Evolutionary conservation across 176 grass and related monocot species (phyloP).

Genomic region (Lolium rigidum): DNA sequence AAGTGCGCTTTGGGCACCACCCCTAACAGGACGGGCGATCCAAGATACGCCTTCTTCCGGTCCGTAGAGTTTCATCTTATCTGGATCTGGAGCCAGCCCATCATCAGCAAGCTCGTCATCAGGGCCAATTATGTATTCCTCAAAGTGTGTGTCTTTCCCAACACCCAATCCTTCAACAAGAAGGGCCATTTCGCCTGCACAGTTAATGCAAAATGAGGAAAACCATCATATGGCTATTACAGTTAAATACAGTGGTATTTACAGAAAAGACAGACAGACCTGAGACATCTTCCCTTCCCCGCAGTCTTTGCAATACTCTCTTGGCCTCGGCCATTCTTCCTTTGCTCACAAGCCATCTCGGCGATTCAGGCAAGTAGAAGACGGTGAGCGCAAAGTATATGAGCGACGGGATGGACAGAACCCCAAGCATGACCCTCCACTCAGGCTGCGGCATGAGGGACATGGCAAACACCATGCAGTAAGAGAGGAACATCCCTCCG

Average conservation of each 20-base stretch:
- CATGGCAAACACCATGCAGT: slow-evolving; percentile 97
- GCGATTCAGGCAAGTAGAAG: slow-evolving; percentile 97
- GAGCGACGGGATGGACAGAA: slow-evolving; percentile 86
- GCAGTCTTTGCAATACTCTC: slow-evolving; percentile 66
- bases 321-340: slow-evolving; percentile 86
- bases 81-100: slow-evolving; percentile 58
- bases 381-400: slow-evolving; percentile 83
- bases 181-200: slow-evolving; percentile 97
- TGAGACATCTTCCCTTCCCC: slow-evolving; percentile 94
- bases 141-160: slow-evolving; percentile 74
- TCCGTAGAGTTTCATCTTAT: slow-evolving; percentile 80
- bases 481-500: slow-evolving; percentile 96
- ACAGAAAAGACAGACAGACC: slow-evolving; percentile 52
- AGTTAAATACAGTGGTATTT: not conserved
- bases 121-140: slow-evolving; percentile 95
- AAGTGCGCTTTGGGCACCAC: slow-evolving; percentile 65
- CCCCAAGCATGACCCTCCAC: slow-evolving; percentile 97
- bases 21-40: slow-evolving; percentile 82
- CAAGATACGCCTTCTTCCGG: slow-evolving; percentile 85
- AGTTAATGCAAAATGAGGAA: slow-evolving; percentile 40
- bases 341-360: slow-evolving; percentile 98
- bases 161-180: slow-evolving; percentile 89
- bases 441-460: slow-evolving; percentile 74
- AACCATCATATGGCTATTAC: not conserved
- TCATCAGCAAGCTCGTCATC: slow-evolving; percentile 71